Conservation (phyloP, 2,329 filamentous ascomycete species). For the Sporothrix schenckii region DNA sequence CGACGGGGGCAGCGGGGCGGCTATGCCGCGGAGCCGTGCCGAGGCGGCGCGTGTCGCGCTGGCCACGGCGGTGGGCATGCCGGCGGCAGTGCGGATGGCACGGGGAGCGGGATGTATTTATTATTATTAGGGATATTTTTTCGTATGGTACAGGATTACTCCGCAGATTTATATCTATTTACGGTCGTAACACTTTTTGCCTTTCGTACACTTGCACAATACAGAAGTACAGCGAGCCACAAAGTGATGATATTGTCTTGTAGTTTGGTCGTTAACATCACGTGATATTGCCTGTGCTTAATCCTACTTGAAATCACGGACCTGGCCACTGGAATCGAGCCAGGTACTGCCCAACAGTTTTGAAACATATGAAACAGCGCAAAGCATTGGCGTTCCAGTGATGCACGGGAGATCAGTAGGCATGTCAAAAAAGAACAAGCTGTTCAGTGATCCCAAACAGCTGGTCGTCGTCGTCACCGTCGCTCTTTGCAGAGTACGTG, state of each 20-base stretch:
- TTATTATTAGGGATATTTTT: too few relatives aligned
- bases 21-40: too few relatives aligned
- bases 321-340: constrained; percentile 19
- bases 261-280: not conserved
- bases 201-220: too few relatives aligned
- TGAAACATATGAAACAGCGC: constrained; percentile 20
- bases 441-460: constrained; percentile 3
- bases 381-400: constrained; percentile 9
- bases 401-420: constrained; percentile 15
- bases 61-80: too few relatives aligned
- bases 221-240: too few relatives aligned
- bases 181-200: too few relatives aligned
- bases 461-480: not conserved
- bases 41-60: too few relatives aligned
- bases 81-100: too few relatives aligned
- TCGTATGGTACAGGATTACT: too few relatives aligned
- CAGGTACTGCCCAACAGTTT: constrained; percentile 15
- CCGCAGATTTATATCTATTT: too few relatives aligned
- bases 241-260: not conserved
- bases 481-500: not conserved
- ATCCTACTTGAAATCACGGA: not conserved
- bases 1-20: too few relatives aligned
- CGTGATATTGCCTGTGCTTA: not conserved
- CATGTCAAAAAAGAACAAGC: constrained; percentile 8
- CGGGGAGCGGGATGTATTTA: too few relatives aligned